phyloP scores from a whole-genome alignment of 306 rosid species.

The Sindora glabra region DNA sequence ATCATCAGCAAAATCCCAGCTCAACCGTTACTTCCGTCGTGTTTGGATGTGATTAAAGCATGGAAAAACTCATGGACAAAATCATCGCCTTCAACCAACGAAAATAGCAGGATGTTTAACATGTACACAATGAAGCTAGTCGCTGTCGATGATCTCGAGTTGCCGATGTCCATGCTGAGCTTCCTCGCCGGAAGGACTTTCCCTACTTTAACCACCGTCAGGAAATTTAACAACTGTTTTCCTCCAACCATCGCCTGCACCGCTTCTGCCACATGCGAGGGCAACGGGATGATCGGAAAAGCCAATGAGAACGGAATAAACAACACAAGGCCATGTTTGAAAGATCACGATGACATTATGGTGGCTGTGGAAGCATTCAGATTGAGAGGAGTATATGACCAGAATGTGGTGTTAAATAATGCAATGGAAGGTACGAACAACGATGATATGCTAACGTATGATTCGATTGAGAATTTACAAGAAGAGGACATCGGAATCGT shows the following conservation, averaged over 20 bases:
- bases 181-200: conserved; percentile 9
- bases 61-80: conserved; percentile 46
- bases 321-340: neutral
- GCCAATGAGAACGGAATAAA: neutral
- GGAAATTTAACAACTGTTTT: neutral
- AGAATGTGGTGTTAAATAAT: no score
- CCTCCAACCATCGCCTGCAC: neutral
- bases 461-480: neutral
- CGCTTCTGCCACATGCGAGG: neutral
- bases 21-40: conserved; percentile 13
- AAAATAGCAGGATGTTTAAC: conserved; percentile 8
- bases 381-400: neutral
- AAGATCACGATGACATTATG: conserved; percentile 27
- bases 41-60: conserved; percentile 47
- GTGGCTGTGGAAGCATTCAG: conserved; percentile 36
- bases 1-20: conserved; percentile 26
- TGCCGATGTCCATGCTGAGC: conserved; percentile 30
- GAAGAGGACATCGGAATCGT: conserved; percentile 1
- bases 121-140: conserved; percentile 39
- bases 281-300: neutral
- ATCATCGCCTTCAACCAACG: neutral
- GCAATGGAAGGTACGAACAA: conserved; percentile 15
- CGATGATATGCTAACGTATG: neutral
- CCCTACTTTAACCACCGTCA: neutral
- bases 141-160: conserved; percentile 23